Evolutionary conservation across 2,329 filamentous ascomycete species (phyloP), one percentile per base, ranked within the genome.

Genomic region (Cordyceps pruinosa): DNA sequence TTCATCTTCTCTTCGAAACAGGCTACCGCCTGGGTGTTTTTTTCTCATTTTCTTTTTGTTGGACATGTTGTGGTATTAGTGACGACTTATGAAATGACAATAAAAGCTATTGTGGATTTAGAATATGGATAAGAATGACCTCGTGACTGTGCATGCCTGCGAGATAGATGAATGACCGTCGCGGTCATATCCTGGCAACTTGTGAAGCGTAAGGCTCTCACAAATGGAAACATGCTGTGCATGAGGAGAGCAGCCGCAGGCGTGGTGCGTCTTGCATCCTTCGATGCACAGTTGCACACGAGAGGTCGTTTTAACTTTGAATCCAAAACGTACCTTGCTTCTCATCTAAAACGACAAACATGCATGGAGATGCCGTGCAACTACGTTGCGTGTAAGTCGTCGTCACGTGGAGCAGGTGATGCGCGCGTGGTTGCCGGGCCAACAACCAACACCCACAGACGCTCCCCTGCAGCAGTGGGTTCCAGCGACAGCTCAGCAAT

Each of bases 31-130:
- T 54, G 51, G 28, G 25, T 54, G 48, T 54, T 55, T 59, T 51
- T 54, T 58, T 56, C 37, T 12, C 37, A 17, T 41, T 42, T 37
- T 53, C 23, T 60, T 46, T 57, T 60, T 63, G 37, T 60, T 61
- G 60, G 64, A 55, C 58, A 59, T 61, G 66, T 66, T 69, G 65
- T 63, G 67, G 69, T 68, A 65, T 62, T 69, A 70, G 68, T 67
- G 68, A 73, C 70, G 70, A 73, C 56, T 72, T 69, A 72, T 66
- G 69, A 72, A 66, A 58, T 69, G 70, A 68, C 66, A 72, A 72
- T 69, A 71, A 72, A 73, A 73, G 56, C 48, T 58, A 44, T 58
- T 58, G 42, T 47, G 50, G 42, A 47, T 44, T 53, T 53, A 53
- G 34, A 34, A 3, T 34, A 3, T 12, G 21, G 15, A 52, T 41